Base-by-base conservation (phyloP, 2,329 filamentous ascomycete species). In the Coleophoma eucalyptorum region DNA sequence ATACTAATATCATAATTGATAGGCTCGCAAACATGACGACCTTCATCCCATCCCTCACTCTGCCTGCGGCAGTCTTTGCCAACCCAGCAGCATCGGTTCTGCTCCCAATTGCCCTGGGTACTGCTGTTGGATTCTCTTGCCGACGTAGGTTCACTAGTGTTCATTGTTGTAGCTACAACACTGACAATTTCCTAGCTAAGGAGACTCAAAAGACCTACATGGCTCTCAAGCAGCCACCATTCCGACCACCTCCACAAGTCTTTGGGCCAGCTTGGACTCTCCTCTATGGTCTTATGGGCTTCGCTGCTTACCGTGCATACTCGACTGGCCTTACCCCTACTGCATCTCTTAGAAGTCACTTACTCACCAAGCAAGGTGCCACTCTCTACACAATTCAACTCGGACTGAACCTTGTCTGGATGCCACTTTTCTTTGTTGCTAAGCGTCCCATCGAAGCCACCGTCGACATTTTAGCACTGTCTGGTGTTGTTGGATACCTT, bases 371-470 rank as follows among this genome's bases (percentile, higher is more conserved):
- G 65, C 77, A 83, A 58, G 87, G 85, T 58, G 86, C 89, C 51
- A 89, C 87, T 0, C 78, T 97, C 31, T 97, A 96, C 74, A 89
- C 88, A 2, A 76, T 91, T 53, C 92, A 97, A 71, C 83, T 97
- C 6, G 88, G 79, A 11, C 76, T 97, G 47, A 97, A 97, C 67
- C 75, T 96, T 31, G 69, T 86, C 49, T 97, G 90, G 90, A 97
- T 91, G 81, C 93, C 93, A 12, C 79, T 97, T 11, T 97, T 97
- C 79, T 97, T 96, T 66, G 79, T 81, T n/a, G 65, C 86, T 46
- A 84, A 86, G 57, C 81, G 82, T 15, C 90, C 91, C 1, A 76
- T 86, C 48, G 81, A 83, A 63, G 91, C 92, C 3, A 83, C 89
- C 6, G 78, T 79, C 26, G 89, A 97, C 66, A 86, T 96, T 46